These are phyloP conservation scores for Euphrasia confusa DNA, from an alignment of 257 asterid species.

Conservation along the genomic window DNA sequence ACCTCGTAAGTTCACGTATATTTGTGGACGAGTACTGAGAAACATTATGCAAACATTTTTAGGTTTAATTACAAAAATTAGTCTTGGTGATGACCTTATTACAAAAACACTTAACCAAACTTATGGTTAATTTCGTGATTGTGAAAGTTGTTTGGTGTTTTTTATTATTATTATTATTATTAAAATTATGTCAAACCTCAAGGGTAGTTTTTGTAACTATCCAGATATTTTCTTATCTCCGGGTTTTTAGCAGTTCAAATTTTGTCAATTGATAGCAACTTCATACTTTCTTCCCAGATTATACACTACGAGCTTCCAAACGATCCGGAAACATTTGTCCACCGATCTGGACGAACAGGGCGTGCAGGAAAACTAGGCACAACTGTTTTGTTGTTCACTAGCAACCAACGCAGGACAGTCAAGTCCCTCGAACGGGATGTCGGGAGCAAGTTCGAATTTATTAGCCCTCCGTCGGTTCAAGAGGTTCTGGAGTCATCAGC, in stretches of 20 bases:
- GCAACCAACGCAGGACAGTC: slow-evolving; percentile 71
- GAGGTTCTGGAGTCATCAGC: slow-evolving; percentile 85
- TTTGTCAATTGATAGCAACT: no score
- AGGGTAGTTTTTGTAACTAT: background rate
- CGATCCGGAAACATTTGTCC: slow-evolving; percentile 96
- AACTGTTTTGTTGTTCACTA: slow-evolving; percentile 68
- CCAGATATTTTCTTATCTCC: background rate
- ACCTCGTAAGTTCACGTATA: slow-evolving; percentile 48
- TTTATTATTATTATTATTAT: no score
- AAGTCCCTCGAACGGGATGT: slow-evolving; percentile 75
- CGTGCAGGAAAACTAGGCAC: slow-evolving; percentile 84
- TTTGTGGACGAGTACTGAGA: no score
- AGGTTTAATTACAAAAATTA: background rate
- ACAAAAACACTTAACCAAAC: background rate
- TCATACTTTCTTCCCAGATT: slow-evolving; percentile 37
- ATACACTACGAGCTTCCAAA: slow-evolving; percentile 96
- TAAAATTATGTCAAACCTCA: background rate
- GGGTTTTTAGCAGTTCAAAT: no score
- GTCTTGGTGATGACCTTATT: background rate
- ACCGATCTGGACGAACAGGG: slow-evolving; percentile 97
- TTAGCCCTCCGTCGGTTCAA: slow-evolving; percentile 65
- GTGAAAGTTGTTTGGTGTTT: background rate
- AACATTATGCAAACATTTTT: background rate
- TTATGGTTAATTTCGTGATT: background rate
- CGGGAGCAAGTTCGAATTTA: slow-evolving; percentile 68